Conservation (phyloP, 2,329 filamentous ascomycete genomes). For the Knufia petricola region DNA sequence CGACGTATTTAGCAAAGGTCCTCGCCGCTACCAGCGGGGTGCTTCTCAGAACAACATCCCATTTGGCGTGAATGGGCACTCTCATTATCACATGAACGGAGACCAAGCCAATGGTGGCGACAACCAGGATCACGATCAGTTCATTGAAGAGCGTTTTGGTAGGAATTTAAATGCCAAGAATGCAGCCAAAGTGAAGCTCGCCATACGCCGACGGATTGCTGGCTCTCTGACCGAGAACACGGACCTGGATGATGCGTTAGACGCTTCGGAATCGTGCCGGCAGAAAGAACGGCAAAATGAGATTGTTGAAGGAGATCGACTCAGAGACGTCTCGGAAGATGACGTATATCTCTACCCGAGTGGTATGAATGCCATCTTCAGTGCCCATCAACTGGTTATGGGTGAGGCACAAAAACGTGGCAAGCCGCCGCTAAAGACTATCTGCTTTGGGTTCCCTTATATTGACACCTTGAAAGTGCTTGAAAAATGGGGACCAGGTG, state of each 20-base stretch:
- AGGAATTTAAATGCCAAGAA: slow-evolving; percentile 76
- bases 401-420: slow-evolving; percentile 48
- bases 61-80: slow-evolving; percentile 28
- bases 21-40: slow-evolving; percentile 65
- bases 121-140: slow-evolving; percentile 59
- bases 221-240: slow-evolving; percentile 68
- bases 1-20: slow-evolving; percentile 52
- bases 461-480: slow-evolving; percentile 93
- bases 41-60: slow-evolving; percentile 41
- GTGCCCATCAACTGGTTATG: slow-evolving; percentile 66
- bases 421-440: slow-evolving; percentile 47
- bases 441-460: slow-evolving; percentile 95
- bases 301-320: slow-evolving; percentile 23
- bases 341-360: slow-evolving; percentile 84
- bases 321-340: slow-evolving; percentile 44
- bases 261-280: slow-evolving; percentile 27
- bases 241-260: slow-evolving; percentile 53
- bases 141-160: slow-evolving; percentile 89
- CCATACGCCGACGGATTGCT: slow-evolving; percentile 77
- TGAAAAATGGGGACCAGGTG: slow-evolving; percentile 87
- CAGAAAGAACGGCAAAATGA: slow-evolving; percentile 29
- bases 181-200: slow-evolving; percentile 71
- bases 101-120: slow-evolving; percentile 29
- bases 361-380: slow-evolving; percentile 95
- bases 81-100: slow-evolving; percentile 17